These are phyloP conservation scores for Massarina eburnea DNA, from an alignment of 2,329 filamentous ascomycete genomes.

Conservation along the genomic window DNA sequence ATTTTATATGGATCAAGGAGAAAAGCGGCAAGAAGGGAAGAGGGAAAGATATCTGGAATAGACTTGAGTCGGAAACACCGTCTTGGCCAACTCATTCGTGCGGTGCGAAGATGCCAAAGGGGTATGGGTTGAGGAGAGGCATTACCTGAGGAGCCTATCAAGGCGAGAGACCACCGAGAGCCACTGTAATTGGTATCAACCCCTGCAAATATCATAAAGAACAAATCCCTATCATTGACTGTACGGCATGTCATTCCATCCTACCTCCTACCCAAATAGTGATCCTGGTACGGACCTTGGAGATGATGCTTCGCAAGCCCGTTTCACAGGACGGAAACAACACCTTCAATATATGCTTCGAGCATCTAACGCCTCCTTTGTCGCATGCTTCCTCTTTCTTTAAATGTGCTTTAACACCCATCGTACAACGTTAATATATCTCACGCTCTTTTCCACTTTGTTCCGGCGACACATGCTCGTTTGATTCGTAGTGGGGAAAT, in stretches of 20 bases:
- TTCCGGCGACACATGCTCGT: too few species aligned
- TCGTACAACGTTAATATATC: too few species aligned
- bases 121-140: neutral
- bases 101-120: neutral
- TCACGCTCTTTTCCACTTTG: too few species aligned
- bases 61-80: neutral
- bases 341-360: neutral
- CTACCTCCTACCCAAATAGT: neutral
- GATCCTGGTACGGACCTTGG: neutral
- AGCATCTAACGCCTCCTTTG: too few species aligned
- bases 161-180: too few species aligned
- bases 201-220: too few species aligned
- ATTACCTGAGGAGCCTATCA: neutral
- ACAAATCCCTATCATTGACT: too few species aligned
- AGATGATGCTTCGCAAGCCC: neutral
- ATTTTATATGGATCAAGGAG: conserved; percentile 1
- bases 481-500: too few species aligned
- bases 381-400: neutral
- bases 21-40: neutral
- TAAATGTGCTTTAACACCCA: too few species aligned
- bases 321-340: neutral
- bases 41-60: neutral
- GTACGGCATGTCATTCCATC: too few species aligned
- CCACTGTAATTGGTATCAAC: too few species aligned
- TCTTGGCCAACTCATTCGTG: neutral